Evolutionary conservation across 2,329 filamentous ascomycete species (phyloP), one percentile per base, ranked within the genome.

Genomic region (Talaromyces piceae): DNA sequence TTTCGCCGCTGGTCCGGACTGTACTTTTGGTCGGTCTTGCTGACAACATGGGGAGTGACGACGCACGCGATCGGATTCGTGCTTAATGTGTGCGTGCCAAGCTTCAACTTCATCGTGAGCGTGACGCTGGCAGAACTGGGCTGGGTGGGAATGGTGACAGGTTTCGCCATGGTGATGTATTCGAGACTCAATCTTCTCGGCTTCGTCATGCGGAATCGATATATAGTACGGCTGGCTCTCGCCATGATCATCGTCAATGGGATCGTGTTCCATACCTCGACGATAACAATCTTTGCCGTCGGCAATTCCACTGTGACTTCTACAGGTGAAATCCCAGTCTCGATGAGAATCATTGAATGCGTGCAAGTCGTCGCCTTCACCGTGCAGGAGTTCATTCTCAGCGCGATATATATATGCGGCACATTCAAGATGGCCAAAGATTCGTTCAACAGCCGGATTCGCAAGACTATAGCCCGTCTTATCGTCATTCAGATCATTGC

Each of bases 301-400:
- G 50, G 46, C 4, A 6, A n/a, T n/a, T n/a, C n/a, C n/a, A n/a
- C n/a, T n/a, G n/a, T n/a, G n/a, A n/a, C n/a, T n/a, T n/a, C n/a
- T n/a, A n/a, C n/a, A 11, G 64, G 63, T 33, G n/a, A n/a, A 64
- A 66, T 16, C n/a, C 31, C 12, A 45, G 41, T 30, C 22, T 11
- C n/a, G 53, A 68, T 68, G 58, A 63, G 66, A 37, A 58, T 68
- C 13, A 64, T 72, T 58, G 76, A 78, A 51, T 72, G 73, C 54
- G 60, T 78, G 3, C 74, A 78, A 54, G 68, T 78, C 48, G 70
- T 70, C 3, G 62, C 73, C 22, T 78, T 78, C 56, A 76, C 73
- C 33, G 31, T 76, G 4, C 76, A 78, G 54, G 76, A 78, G 49
- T 62, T 70, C 41, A 64, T 76, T 47, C 70, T 78, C 45, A 76